Percentiles rank a stretch among this genome's conserved stretches.
These are phyloP conservation scores for Brassica napus DNA, from an alignment of 345 rosid genomes.

Conservation along the genomic window DNA sequence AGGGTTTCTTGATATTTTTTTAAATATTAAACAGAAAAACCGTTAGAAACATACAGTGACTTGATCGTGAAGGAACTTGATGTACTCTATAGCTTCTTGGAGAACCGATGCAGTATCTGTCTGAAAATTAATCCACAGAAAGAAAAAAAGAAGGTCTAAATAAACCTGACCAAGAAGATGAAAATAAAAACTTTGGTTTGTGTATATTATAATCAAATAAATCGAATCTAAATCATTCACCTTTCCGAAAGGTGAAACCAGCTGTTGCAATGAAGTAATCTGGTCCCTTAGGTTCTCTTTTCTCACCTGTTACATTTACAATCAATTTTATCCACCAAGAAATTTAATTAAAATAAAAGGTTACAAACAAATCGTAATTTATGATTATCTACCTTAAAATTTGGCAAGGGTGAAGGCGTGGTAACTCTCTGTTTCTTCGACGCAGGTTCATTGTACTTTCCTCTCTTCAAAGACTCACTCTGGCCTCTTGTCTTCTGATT, in stretches of 20 bases:
- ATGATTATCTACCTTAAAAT: constrained; percentile 68
- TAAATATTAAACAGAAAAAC: not conserved
- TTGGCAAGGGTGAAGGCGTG: constrained; percentile 76
- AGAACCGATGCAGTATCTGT: constrained; percentile 99
- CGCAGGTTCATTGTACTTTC: constrained; percentile 50
- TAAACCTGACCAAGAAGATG: constrained; percentile 6
- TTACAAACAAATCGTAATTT: constrained; percentile 1
- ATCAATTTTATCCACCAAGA: constrained; percentile 32
- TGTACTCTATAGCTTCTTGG: constrained; percentile 88
- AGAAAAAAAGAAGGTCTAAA: constrained; percentile 3
- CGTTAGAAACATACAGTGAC: constrained; percentile 55
- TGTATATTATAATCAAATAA: constrained; percentile 6
- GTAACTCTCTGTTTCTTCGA: constrained; percentile 66
- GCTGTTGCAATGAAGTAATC: constrained; percentile 95
- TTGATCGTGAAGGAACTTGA: constrained; percentile 89
- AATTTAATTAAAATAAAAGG: not conserved
- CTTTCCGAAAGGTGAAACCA: constrained; percentile 99
- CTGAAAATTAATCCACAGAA: constrained; percentile 44
- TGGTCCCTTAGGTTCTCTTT: constrained; percentile 99
- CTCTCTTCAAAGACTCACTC: constrained; percentile 44
- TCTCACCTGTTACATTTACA: constrained; percentile 60
- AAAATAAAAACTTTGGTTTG: constrained; percentile 12
- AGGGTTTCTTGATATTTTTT: constrained; percentile 13
- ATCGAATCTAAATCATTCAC: constrained; percentile 40
- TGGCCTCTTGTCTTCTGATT: constrained; percentile 35